These are phyloP conservation scores for Penicillium sp. DNA, from an alignment of 2,329 filamentous ascomycete genomes.

Conservation along the genomic window DNA sequence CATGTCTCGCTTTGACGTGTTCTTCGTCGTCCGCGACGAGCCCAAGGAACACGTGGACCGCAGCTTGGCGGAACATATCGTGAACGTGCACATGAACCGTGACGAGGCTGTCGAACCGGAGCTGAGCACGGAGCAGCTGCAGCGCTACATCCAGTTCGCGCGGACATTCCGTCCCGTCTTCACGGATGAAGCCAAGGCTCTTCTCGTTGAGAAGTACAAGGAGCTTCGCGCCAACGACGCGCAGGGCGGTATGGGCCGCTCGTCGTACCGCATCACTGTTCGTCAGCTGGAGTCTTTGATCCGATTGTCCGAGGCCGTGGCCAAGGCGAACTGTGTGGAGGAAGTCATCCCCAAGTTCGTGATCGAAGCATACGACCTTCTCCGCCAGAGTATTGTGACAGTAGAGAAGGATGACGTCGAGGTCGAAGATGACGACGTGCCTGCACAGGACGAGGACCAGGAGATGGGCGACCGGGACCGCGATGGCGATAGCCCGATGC, in stretches of 20 bases:
- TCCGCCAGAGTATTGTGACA: conserved; percentile 91
- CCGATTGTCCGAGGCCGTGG: conserved; percentile 92
- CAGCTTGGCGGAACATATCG: conserved; percentile 89
- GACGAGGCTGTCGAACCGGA: conserved; percentile 89
- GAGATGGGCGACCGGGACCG: conserved; percentile 47
- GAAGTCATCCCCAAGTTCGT: conserved; percentile 83
- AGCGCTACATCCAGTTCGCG: conserved; percentile 95
- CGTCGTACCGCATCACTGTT: conserved; percentile 96
- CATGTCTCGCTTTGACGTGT: conserved; percentile 98
- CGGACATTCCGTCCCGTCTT: conserved; percentile 92
- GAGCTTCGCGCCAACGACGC: conserved; percentile 89
- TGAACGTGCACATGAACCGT: conserved; percentile 84
- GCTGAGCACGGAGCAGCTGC: conserved; percentile 91
- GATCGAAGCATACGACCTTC: conserved; percentile 81
- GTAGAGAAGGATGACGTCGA: conserved; percentile 98
- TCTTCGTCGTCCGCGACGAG: conserved; percentile 96
- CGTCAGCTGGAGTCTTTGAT: conserved; percentile 95
- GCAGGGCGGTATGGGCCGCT: conserved; percentile 86
- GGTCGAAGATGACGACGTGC: conserved; percentile 74
- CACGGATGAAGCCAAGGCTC: conserved; percentile 74
- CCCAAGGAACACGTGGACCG: conserved; percentile 89
- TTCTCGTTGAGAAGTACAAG: conserved; percentile 90
- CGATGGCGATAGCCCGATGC: conserved; percentile 52
- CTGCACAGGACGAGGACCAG: conserved; percentile 47
- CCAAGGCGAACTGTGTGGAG: conserved; percentile 93